Conservation (phyloP, 2,329 filamentous ascomycete species). For the Teratosphaeria gauchensis region DNA sequence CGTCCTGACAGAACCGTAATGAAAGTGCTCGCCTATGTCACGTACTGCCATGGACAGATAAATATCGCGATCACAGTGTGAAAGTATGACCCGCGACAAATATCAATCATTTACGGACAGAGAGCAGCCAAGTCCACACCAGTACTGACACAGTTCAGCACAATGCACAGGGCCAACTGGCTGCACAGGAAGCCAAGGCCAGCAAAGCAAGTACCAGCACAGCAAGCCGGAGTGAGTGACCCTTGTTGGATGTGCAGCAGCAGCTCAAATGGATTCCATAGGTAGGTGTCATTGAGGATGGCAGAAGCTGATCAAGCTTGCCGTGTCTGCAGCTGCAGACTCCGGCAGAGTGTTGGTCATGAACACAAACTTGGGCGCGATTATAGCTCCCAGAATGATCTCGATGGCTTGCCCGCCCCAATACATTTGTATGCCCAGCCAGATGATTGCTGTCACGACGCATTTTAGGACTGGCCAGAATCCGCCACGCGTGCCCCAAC, state of each 20-base stretch:
- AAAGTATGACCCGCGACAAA: neutral
- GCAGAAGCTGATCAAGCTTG: conserved; percentile 1
- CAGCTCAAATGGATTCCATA: neutral
- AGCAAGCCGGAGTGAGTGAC: neutral
- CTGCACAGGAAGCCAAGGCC: neutral
- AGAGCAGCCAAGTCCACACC: neutral
- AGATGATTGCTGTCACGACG: conserved; percentile 16
- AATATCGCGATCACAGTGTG: neutral
- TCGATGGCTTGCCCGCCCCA: conserved; percentile 11
- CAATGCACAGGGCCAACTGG: neutral
- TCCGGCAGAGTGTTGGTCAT: conserved; percentile 9
- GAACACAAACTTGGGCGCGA: conserved; percentile 4
- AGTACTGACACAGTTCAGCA: neutral
- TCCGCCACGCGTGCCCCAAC: conserved; percentile 13
- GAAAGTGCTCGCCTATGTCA: neutral
- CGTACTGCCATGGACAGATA: neutral
- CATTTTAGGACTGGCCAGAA: conserved; percentile 17
- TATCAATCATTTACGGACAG: neutral
- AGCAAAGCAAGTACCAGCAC: neutral
- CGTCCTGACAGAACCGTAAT: neutral
- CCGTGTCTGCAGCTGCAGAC: conserved; percentile 9
- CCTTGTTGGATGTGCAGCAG: neutral
- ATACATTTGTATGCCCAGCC: conserved; percentile 16
- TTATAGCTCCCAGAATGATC: conserved; percentile 10
- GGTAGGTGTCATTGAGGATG: neutral